Evolutionary conservation across 1,284 basidiomycete species (phyloP).

Genomic region (Papiliotrema terrestris): DNA sequence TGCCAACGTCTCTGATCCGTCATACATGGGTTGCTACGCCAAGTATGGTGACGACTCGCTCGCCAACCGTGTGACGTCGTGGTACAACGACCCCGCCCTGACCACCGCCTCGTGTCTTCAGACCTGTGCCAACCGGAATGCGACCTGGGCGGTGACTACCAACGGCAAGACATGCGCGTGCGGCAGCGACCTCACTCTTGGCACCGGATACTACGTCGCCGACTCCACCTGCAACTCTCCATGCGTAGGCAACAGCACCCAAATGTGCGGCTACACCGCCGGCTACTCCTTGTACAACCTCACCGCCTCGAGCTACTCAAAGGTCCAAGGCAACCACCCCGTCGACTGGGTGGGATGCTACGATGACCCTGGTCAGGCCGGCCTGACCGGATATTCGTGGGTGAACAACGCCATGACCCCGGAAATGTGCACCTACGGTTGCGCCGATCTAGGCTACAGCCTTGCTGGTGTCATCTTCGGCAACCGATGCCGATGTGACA

Average conservation of each 20-base stretch:
- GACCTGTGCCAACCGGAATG: constrained; percentile 2
- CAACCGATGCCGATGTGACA: constrained; percentile 6
- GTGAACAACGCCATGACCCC: constrained; percentile 11
- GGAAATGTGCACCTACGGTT: constrained; percentile 12
- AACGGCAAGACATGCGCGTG: constrained; percentile 2
- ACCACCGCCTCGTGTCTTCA: constrained; percentile 3
- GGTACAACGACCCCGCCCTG: not conserved
- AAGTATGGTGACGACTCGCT: not conserved
- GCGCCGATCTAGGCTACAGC: constrained; percentile 13
- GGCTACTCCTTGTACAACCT: constrained; percentile 3
- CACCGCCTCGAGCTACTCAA: not conserved
- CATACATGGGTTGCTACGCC: constrained; percentile 3
- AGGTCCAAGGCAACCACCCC: not conserved
- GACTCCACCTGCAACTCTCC: not conserved
- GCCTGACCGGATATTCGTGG: constrained; percentile 7
- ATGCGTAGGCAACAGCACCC: constrained; percentile 9
- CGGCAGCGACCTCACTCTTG: constrained; percentile 2
- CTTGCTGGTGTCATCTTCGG: constrained; percentile 2
- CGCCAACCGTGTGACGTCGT: not conserved
- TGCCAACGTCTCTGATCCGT: not conserved
- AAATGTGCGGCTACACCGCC: constrained; percentile 9
- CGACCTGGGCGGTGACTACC: constrained; percentile 5
- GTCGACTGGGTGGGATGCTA: constrained; percentile 4
- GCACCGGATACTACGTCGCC: not conserved
- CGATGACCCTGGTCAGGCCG: not conserved